phyloP scores from a whole-genome alignment of 2,329 filamentous ascomycete genomes.

The Neopestalotiopsis rosae region DNA sequence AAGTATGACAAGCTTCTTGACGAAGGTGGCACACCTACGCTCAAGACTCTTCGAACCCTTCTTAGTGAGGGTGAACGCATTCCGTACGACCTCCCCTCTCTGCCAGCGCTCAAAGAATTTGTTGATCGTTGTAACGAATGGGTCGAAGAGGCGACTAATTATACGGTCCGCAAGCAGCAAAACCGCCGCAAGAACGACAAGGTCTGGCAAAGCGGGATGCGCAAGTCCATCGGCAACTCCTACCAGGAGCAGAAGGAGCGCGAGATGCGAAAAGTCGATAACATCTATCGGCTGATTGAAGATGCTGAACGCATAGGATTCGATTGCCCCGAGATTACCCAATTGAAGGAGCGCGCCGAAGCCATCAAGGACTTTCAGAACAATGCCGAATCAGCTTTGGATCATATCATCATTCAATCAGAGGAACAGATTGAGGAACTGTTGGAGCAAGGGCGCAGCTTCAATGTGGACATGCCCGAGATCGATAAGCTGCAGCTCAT shows the following conservation, averaged over 20 bases:
- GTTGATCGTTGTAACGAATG: slow-evolving; percentile 97
- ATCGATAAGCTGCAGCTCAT: slow-evolving; percentile 81
- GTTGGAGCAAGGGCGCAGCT: slow-evolving; percentile 85
- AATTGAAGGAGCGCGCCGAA: slow-evolving; percentile 83
- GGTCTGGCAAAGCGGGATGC: slow-evolving; percentile 75
- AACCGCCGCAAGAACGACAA: slow-evolving; percentile 95
- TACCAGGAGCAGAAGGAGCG: slow-evolving; percentile 79
- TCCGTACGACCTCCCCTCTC: slow-evolving; percentile 83
- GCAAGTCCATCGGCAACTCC: slow-evolving; percentile 66
- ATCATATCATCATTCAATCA: slow-evolving; percentile 66
- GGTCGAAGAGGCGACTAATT: slow-evolving; percentile 96
- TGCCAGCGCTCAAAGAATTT: slow-evolving; percentile 83
- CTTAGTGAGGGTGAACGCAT: slow-evolving; percentile 96
- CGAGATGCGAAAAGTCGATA: slow-evolving; percentile 86
- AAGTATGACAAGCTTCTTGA: slow-evolving; percentile 87
- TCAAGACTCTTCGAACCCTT: slow-evolving; percentile 84
- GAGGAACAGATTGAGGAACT: slow-evolving; percentile 85
- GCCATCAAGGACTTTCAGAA: slow-evolving; percentile 85
- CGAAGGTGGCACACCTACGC: slow-evolving; percentile 80
- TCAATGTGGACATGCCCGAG: slow-evolving; percentile 91
- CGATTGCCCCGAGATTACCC: slow-evolving; percentile 87
- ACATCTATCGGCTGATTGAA: slow-evolving; percentile 82
- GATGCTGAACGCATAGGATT: slow-evolving; percentile 89
- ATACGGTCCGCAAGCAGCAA: slow-evolving; percentile 96
- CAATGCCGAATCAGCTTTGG: slow-evolving; percentile 73